Conservation (phyloP, 371 early-diverging fungal species). For the Mortierella sp. region DNA sequence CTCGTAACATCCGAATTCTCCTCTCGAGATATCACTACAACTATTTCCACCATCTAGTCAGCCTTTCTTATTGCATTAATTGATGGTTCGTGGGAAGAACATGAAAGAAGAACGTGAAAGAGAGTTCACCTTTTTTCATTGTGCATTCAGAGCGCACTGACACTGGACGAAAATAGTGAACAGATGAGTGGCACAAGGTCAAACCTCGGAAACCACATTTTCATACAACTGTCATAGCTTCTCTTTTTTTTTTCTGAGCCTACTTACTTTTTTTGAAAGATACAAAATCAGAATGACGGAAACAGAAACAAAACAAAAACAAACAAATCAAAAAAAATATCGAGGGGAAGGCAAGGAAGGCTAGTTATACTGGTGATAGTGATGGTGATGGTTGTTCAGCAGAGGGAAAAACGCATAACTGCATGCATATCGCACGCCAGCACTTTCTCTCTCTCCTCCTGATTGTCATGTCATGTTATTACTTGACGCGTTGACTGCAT, state of each 20-base stretch:
- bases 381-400: not conserved
- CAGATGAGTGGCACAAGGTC: slow-evolving; percentile 5
- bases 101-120: not conserved
- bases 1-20: too few species aligned
- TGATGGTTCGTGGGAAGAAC: not conserved
- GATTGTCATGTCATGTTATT: not conserved
- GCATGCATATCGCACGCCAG: not conserved
- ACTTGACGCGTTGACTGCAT: not conserved
- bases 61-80: not conserved
- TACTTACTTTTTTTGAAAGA: too few species aligned
- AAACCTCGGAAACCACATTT: slow-evolving; percentile 4
- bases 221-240: not conserved
- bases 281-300: too few species aligned
- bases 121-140: too few species aligned
- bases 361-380: too few species aligned
- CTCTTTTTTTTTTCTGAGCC: too few species aligned
- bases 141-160: not conserved
- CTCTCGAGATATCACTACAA: too few species aligned
- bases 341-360: too few species aligned
- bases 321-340: too few species aligned
- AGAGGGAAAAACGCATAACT: not conserved
- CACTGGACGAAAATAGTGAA: not conserved
- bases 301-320: not conserved
- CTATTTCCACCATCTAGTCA: too few species aligned
- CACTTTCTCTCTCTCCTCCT: too few species aligned